Evolutionary conservation across 768 basidiomycete genomes (phyloP), one percentile per base, ranked within the genome.

Genomic region (Podaxis sp.): DNA sequence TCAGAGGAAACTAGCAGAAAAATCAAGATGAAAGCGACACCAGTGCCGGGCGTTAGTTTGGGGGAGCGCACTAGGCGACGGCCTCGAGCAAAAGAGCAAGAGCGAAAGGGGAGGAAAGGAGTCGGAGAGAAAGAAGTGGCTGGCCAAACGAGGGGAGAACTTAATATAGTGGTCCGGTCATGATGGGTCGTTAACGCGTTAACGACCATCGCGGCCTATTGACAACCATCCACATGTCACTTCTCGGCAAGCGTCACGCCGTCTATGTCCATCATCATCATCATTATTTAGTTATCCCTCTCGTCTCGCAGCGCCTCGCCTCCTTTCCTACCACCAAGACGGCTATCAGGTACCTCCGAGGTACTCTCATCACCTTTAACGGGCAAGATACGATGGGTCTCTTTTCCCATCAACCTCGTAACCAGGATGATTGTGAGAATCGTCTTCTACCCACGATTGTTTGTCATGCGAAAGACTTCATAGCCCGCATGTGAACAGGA

Each of bases 31-130:
- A 73, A 76, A 76, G 76, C 73, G 80, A 81, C 80, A 79, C 80
- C 80, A 77, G 80, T 76, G 80, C 78, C 80, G 78, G 73, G 75
- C 70, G 71, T 71, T 71, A 72, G 71, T 72, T 71, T 70, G 61
- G 66, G 70, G 61, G 47, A 51, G 64, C 75, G 77, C 78, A 75
- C 78, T 77, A 75, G 79, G 79, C 79, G 76, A 64, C 72, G 64
- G 66, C 66, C 69, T 66, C 61, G 68, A 68, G 69, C 55, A 63
- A 37, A 61, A 61, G 22, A 59, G 47, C 60, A 63, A 59, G 43
- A 62, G 51, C 46, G 27, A 43, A 54, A 46, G 59, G 55, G 56
- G 38, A 57, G 38, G 47, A 55, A 57, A 60, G 61, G 61, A 55
- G 64, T 59, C 61, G 59, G 65, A 63, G 37, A 56, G 59, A 47